phyloP scores from a whole-genome alignment of 2,329 filamentous ascomycete species.

The Talaromyces piceae region DNA sequence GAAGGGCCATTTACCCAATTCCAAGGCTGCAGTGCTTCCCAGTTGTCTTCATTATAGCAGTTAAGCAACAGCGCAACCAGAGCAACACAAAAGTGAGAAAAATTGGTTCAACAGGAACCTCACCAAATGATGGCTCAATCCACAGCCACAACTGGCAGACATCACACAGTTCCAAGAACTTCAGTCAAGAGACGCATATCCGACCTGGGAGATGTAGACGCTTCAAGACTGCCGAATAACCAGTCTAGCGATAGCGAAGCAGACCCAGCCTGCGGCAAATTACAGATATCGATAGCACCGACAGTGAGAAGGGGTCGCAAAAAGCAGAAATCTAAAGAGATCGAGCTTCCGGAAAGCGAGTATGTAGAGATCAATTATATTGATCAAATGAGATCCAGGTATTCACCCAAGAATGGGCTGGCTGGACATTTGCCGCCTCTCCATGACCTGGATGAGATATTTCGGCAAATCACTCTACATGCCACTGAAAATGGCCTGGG shows the following conservation, averaged over 20 bases:
- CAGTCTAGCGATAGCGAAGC: not conserved
- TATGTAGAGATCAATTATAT: slow-evolving; percentile 9
- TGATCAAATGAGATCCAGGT: slow-evolving; percentile 6
- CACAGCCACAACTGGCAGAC: too few relatives aligned
- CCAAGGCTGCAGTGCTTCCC: too few relatives aligned
- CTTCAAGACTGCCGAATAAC: too few relatives aligned
- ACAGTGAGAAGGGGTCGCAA: not conserved
- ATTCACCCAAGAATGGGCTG: slow-evolving; percentile 14
- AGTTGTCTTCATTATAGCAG: not conserved
- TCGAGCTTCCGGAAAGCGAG: not conserved
- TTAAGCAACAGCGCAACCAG: too few relatives aligned
- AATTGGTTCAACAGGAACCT: too few relatives aligned
- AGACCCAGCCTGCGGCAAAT: not conserved
- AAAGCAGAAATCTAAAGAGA: not conserved
- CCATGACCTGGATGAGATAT: slow-evolving; percentile 41
- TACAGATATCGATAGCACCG: not conserved
- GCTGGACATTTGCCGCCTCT: slow-evolving; percentile 40
- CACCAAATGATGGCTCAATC: too few relatives aligned
- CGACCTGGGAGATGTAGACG: too few relatives aligned
- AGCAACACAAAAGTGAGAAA: too few relatives aligned
- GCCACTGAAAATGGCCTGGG: slow-evolving; percentile 28
- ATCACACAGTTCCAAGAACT: too few relatives aligned
- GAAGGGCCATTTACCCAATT: too few relatives aligned
- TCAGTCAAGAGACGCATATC: too few relatives aligned
- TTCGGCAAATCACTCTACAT: slow-evolving; percentile 40